Conservation (phyloP, 2,329 filamentous ascomycete species). For the Diaporthe sp. region DNA sequence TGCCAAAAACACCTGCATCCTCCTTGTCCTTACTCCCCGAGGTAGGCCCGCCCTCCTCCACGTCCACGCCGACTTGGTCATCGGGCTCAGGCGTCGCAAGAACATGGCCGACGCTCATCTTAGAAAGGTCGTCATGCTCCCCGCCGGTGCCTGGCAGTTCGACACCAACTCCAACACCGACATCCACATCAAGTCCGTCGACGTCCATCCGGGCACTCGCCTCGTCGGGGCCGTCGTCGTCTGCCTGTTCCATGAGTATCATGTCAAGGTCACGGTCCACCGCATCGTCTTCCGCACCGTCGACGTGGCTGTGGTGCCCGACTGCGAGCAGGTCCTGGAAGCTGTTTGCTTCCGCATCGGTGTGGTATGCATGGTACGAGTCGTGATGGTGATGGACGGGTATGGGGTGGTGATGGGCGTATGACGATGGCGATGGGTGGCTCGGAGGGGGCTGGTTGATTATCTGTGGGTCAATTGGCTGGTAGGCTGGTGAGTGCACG, state of each 20-base stretch:
- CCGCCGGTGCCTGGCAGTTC: conserved; percentile 1
- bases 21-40: conserved; percentile 18
- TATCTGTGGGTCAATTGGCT: conserved; percentile 72
- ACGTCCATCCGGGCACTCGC: conserved; percentile 40
- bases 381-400: conserved; percentile 48
- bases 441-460: conserved; percentile 58
- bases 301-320: conserved; percentile 41
- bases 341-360: conserved; percentile 57
- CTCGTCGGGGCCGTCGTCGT: conserved; percentile 56
- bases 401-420: conserved; percentile 43
- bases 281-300: conserved; percentile 43
- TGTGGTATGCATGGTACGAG: conserved; percentile 49
- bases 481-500: conserved; percentile 54
- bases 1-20: conserved; percentile 7
- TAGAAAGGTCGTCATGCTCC: conserved; percentile 35
- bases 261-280: conserved; percentile 65
- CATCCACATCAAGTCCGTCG: conserved; percentile 33
- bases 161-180: conserved; percentile 26
- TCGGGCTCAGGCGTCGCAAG: conserved; percentile 38
- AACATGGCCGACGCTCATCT: conserved; percentile 44
- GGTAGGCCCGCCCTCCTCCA: not conserved
- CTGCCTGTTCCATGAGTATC: conserved; percentile 60
- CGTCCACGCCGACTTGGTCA: conserved; percentile 9
- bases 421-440: conserved; percentile 46
- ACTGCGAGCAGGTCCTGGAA: conserved; percentile 68